Evolutionary conservation across 169 alveolate species (phyloP).

Genomic region (Plasmodium malariae): DNA sequence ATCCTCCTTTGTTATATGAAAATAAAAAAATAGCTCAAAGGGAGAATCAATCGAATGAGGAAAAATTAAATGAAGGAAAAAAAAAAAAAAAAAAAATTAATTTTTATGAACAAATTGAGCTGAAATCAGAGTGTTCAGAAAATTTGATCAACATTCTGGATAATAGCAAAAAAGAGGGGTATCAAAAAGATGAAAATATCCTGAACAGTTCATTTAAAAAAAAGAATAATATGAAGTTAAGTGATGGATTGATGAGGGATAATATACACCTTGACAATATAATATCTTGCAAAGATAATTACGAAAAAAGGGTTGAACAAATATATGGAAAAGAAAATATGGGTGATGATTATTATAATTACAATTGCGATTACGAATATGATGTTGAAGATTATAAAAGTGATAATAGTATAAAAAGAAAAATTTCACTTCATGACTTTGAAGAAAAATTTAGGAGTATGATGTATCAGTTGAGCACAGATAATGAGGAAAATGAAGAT

Average conservation of each 20-base stretch:
- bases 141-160: neutral
- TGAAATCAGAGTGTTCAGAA: neutral
- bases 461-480: constrained; percentile 4
- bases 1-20: neutral
- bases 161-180: neutral
- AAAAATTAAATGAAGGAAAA: too few relatives aligned
- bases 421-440: neutral
- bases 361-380: neutral
- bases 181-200: neutral
- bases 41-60: constrained; percentile 1
- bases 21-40: neutral
- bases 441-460: neutral
- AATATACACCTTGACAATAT: neutral
- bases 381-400: constrained; percentile 7
- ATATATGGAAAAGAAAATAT: neutral
- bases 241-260: neutral
- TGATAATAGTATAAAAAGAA: neutral
- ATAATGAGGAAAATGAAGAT: neutral
- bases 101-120: neutral
- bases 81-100: neutral
- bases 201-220: neutral
- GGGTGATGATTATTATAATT: too few relatives aligned
- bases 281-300: neutral
- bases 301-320: neutral
- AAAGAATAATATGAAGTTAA: neutral